A percentile compares a stretch with the other conserved stretches of the same genome.
Conservation (phyloP, 371 early-diverging fungal species). For the Blakeslea trispora region DNA sequence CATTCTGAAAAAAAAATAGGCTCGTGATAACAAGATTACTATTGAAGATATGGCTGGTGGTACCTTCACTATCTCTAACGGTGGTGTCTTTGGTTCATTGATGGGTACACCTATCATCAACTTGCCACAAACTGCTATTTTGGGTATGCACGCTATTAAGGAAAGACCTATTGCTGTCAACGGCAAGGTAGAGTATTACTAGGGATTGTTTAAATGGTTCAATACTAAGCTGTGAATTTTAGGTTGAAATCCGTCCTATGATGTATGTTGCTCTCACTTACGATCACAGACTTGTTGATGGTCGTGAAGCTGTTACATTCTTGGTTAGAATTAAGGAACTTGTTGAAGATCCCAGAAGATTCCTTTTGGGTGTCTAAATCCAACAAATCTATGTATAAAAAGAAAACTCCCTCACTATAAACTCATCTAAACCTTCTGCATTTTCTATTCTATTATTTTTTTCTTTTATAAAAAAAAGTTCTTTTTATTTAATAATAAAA, state of each 20-base stretch:
- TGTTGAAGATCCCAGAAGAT: constrained; percentile 93
- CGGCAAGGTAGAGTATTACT: constrained; percentile 66
- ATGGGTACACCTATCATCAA: constrained; percentile 98
- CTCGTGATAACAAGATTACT: constrained; percentile 92
- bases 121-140: constrained; percentile 94
- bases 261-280: constrained; percentile 98
- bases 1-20: constrained; percentile 54
- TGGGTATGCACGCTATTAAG: constrained; percentile 98
- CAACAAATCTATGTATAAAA: not conserved
- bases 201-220: not conserved
- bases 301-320: constrained; percentile 98
- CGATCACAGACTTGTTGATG: constrained; percentile 97
- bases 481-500: too few species aligned
- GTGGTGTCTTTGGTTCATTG: constrained; percentile 96
- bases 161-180: constrained; percentile 93
- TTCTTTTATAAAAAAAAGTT: constrained; percentile 4
- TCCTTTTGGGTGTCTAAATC: constrained; percentile 80
- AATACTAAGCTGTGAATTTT: not conserved
- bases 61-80: constrained; percentile 98
- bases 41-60: constrained; percentile 97
- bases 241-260: constrained; percentile 95
- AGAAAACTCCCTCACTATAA: not conserved
- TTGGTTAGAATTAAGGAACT: constrained; percentile 94
- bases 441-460: not conserved
- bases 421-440: not conserved